These are phyloP conservation scores for Cajanus cajan DNA, from an alignment of 306 rosid species.

Conservation along the genomic window DNA sequence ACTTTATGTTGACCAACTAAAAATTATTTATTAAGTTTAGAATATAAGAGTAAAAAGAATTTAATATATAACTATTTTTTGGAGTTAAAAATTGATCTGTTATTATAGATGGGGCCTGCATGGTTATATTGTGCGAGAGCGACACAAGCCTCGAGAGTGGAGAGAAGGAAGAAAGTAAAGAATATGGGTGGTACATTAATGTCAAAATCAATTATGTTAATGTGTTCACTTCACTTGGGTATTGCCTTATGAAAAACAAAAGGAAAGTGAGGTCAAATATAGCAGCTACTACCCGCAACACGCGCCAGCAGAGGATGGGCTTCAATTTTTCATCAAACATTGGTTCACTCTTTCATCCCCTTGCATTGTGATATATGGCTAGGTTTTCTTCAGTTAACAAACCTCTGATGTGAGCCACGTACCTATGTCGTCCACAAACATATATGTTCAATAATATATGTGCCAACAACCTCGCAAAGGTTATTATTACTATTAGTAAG, in stretches of 20 bases:
- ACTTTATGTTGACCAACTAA: too few species aligned
- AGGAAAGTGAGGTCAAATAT: conserved; percentile 22
- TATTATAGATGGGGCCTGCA: too few species aligned
- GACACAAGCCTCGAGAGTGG: too few species aligned
- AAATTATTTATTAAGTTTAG: too few species aligned
- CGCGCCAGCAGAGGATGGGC: conserved; percentile 18
- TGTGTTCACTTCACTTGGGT: neutral
- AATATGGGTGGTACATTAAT: neutral
- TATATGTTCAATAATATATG: conserved; percentile 5
- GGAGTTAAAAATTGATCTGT: too few species aligned
- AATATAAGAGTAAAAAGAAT: too few species aligned
- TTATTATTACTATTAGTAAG: neutral
- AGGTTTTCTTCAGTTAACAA: neutral
- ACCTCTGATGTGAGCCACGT: conserved; percentile 25
- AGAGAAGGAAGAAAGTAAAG: too few species aligned
- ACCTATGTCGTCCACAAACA: neutral
- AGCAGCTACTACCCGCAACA: neutral
- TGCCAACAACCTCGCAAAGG: neutral
- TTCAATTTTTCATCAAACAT: conserved; percentile 32
- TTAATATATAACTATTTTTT: too few species aligned
- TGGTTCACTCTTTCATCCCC: conserved; percentile 28
- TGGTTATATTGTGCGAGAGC: too few species aligned
- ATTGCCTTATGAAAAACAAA: neutral
- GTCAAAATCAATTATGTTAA: neutral
- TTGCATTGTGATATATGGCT: conserved; percentile 23